Conservation (phyloP, 129 eudicot species). For the Helichrysum umbraculigerum region DNA sequence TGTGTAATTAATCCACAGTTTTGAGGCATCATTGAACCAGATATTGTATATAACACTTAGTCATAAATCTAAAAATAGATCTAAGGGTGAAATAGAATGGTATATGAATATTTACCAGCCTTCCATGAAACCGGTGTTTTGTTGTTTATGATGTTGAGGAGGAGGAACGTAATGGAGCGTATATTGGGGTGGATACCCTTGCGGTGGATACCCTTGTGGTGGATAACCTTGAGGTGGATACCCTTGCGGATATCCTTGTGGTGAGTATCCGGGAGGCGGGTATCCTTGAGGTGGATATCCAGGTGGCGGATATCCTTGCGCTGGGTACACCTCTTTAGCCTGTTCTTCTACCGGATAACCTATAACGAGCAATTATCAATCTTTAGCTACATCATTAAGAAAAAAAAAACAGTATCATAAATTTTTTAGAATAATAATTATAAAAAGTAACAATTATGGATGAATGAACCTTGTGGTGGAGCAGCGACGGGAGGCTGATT, state of each 20-base stretch:
- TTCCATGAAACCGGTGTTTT: constrained; percentile 45
- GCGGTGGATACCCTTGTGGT: constrained; percentile 32
- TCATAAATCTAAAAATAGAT: background rate
- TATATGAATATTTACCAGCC: constrained; percentile 54
- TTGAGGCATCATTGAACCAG: background rate
- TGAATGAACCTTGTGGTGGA: constrained; percentile 23
- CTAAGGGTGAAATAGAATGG: background rate
- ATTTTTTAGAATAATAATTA: too few species aligned
- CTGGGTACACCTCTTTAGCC: constrained; percentile 44
- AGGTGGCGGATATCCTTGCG: constrained; percentile 22
- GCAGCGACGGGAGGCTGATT: constrained; percentile 26
- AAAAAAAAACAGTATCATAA: too few species aligned
- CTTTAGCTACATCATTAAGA: too few species aligned
- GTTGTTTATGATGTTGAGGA: constrained; percentile 49
- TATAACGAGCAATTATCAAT: background rate
- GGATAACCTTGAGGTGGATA: constrained; percentile 41
- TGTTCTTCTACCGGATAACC: constrained; percentile 55
- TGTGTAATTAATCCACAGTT: too few species aligned
- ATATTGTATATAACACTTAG: background rate
- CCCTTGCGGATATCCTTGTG: constrained; percentile 45
- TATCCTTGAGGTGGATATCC: constrained; percentile 23
- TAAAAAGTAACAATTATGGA: too few species aligned
- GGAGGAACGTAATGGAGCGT: constrained; percentile 45
- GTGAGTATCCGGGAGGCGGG: constrained; percentile 24
- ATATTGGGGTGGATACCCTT: constrained; percentile 29